Evolutionary conservation across 352 stramenopile genomes (phyloP), one percentile per base, ranked within the genome.

Genomic region (Halophytophthora batemanensis): DNA sequence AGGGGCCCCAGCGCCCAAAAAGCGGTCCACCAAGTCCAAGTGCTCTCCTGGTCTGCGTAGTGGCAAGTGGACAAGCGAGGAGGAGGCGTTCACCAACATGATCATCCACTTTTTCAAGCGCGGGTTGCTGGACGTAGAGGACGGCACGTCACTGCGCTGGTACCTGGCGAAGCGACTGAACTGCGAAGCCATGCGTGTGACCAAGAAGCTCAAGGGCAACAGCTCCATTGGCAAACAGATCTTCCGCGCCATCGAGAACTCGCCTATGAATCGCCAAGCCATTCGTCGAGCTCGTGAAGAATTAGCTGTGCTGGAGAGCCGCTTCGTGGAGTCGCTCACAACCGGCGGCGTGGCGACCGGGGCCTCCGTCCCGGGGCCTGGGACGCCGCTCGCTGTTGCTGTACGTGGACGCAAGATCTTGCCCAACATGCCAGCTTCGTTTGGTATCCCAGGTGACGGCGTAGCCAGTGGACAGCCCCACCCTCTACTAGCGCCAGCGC

Each of bases 171-270:
- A 93, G 66, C 78, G 78, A 0, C 63, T 95, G 6, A 93, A 93
- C 50, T 95, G 84, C 54, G 82, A 95, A 45, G 80, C 84, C 8
- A 95, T 95, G 84, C 80, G 84, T 36, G 82, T 95, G 49, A 93
- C 84, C 22, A 95, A 95, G 56, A 95, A 95, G 60, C 74, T 95
- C 60, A 95, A 92, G 56, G 82, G 82, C 47, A 90, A 93, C 56
- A 90, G 75, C 59, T 93, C 81, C 31, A 92, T 94, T 59, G 84
- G 84, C 19, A 95, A 95, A 50, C 82, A 95, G 61, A 90, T 95
- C 47, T 95, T 93, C 52, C 80, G 84, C 23, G 68, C 80, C 44
- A 71, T 91, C 4, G 83, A 90, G 46, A 71, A 77, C 59, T 86
- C 64, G 10, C 60, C 70, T 1, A 67, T 80, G 33, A 92, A 84